phyloP scores from a whole-genome alignment of 2,329 filamentous ascomycete genomes.

The Aureobasidium pullulans region DNA sequence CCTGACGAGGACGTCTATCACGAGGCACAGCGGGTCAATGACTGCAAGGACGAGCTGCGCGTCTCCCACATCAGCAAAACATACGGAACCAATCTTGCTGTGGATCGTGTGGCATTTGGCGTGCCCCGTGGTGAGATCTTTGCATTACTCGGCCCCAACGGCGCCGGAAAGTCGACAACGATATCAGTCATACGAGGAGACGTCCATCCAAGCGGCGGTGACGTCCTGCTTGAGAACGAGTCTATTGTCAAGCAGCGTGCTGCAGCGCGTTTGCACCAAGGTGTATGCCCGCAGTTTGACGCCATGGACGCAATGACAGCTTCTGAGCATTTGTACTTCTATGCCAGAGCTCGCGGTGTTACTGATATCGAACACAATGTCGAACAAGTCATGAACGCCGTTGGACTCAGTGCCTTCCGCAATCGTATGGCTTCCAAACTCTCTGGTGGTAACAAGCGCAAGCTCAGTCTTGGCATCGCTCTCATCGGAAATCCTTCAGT shows the following conservation, averaged over 20 bases:
- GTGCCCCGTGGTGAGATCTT: conserved; percentile 77
- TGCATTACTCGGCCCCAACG: conserved; percentile 82
- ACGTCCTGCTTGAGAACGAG: conserved; percentile 71
- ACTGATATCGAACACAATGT: conserved; percentile 71
- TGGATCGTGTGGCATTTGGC: conserved; percentile 83
- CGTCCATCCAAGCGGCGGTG: conserved; percentile 67
- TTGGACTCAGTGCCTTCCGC: conserved; percentile 65
- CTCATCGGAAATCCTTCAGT: conserved; percentile 88
- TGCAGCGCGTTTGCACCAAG: conserved; percentile 66
- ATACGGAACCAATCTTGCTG: conserved; percentile 68
- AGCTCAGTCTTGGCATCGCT: conserved; percentile 80
- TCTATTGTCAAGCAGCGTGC: conserved; percentile 68
- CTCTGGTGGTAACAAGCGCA: conserved; percentile 89
- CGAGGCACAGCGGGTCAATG: conserved; percentile 57
- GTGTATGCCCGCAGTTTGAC: conserved; percentile 73
- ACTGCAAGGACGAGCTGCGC: conserved; percentile 61
- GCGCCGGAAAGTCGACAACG: conserved; percentile 84
- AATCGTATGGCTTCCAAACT: conserved; percentile 70
- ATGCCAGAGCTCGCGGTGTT: conserved; percentile 76
- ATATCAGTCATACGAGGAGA: conserved; percentile 89
- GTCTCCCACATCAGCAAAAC: conserved; percentile 73
- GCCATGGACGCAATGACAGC: conserved; percentile 91
- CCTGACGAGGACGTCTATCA: conserved; percentile 52
- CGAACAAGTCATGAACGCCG: conserved; percentile 66
- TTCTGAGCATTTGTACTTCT: conserved; percentile 77